Evolutionary conservation across 306 rosid species (phyloP).

Genomic region (Calophaca sinica): DNA sequence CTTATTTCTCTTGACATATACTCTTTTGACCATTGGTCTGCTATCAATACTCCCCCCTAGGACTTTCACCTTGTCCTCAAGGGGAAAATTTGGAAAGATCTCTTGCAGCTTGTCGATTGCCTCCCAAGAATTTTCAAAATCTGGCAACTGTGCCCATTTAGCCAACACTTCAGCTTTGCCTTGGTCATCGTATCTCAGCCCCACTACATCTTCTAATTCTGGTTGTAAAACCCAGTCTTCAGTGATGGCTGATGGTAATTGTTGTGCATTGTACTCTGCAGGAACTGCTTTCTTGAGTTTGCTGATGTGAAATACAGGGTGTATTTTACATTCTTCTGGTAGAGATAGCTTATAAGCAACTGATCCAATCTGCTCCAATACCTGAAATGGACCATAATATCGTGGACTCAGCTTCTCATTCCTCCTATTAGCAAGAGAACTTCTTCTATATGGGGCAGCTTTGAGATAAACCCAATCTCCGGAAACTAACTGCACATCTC

Average conservation of each 20-base stretch:
- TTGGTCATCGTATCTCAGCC: neutral
- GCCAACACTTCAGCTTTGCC: neutral
- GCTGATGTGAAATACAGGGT: neutral
- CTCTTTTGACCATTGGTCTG: no score
- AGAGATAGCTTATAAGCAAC: neutral
- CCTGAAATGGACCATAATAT: neutral
- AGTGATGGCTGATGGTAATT: neutral
- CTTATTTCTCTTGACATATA: no score
- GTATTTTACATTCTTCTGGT: neutral
- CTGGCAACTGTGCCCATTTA: neutral
- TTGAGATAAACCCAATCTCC: neutral
- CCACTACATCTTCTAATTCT: neutral
- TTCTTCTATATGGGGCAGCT: neutral
- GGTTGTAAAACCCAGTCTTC: neutral
- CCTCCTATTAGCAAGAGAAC: neutral
- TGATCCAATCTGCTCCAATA: neutral
- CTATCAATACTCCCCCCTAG: neutral
- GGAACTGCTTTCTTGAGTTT: neutral
- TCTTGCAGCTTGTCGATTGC: neutral
- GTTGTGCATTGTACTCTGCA: neutral
- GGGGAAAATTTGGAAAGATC: neutral
- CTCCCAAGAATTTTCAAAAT: neutral
- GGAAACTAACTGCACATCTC: neutral
- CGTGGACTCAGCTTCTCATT: neutral
- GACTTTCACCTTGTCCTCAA: neutral